phyloP scores from a whole-genome alignment of 176 grass and related monocot genomes.

The Olyra latifolia region DNA sequence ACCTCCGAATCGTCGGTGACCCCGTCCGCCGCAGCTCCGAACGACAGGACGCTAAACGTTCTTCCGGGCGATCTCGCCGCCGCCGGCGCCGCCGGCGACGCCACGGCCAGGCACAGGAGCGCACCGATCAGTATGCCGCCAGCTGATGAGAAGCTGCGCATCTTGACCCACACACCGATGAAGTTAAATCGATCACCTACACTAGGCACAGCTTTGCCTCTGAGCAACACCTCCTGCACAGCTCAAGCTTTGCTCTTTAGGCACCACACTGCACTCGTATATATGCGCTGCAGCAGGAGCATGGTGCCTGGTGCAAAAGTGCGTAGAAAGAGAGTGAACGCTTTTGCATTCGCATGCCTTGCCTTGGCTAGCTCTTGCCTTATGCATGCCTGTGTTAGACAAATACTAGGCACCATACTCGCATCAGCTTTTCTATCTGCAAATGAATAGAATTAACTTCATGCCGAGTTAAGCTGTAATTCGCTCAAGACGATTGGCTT shows the following conservation, averaged over 20 bases:
- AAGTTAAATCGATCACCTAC: too few species aligned
- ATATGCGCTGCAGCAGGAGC: not conserved
- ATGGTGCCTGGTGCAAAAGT: not conserved
- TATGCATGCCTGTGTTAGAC: slow-evolving; percentile 12
- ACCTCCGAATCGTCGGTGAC: slow-evolving; percentile 68
- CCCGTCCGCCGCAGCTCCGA: slow-evolving; percentile 63
- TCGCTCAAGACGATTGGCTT: not conserved
- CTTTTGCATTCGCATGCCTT: not conserved
- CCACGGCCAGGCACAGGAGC: slow-evolving; percentile 2
- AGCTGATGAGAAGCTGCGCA: not conserved
- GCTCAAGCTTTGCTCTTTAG: not conserved
- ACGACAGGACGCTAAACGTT: slow-evolving; percentile 49
- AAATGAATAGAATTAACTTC: not conserved
- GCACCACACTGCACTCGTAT: not conserved
- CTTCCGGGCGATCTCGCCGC: slow-evolving; percentile 22
- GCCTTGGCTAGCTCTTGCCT: not conserved
- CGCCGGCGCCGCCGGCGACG: not conserved
- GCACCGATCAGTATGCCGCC: not conserved
- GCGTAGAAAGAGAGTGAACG: not conserved
- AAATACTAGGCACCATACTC: slow-evolving; percentile 31
- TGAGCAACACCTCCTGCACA: not conserved
- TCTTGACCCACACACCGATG: not conserved
- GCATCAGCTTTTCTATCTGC: slow-evolving; percentile 20
- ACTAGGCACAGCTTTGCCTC: too few species aligned
- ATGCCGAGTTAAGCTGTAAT: not conserved